Evolutionary conservation across 371 early-diverging fungal genomes (phyloP).

Genomic region (Saksenaea vasiformis): DNA sequence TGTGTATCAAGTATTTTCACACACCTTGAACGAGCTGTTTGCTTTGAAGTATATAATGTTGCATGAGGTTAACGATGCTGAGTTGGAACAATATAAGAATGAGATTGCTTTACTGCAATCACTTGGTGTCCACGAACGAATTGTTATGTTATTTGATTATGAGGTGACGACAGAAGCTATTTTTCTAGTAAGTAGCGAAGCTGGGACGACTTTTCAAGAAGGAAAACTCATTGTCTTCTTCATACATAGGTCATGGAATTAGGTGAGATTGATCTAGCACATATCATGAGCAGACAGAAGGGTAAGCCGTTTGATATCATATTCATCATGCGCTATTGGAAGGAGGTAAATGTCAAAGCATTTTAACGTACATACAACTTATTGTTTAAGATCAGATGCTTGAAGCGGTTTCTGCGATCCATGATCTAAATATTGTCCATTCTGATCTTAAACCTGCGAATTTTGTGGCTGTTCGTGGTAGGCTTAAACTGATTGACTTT

Average conservation of each 20-base stretch:
- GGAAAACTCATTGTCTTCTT: not conserved
- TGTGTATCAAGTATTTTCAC: constrained; percentile 84
- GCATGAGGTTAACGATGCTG: constrained; percentile 64
- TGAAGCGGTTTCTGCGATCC: constrained; percentile 86
- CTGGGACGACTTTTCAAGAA: not conserved
- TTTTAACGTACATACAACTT: not conserved
- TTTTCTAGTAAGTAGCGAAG: constrained; percentile 5
- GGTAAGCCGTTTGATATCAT: constrained; percentile 63
- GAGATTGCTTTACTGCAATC: constrained; percentile 79
- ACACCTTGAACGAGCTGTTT: constrained; percentile 59
- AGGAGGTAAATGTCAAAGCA: constrained; percentile 56
- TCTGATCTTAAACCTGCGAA: constrained; percentile 97
- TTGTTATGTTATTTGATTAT: constrained; percentile 78
- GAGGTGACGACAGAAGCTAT: constrained; percentile 54
- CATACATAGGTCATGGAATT: constrained; percentile 73
- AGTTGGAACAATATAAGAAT: constrained; percentile 75
- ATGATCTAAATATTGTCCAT: constrained; percentile 90
- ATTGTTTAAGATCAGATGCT: constrained; percentile 73
- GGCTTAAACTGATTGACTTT: constrained; percentile 96
- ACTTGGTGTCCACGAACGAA: constrained; percentile 61
- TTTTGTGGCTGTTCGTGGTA: constrained; percentile 83
- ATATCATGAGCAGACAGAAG: constrained; percentile 60
- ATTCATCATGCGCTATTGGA: constrained; percentile 83
- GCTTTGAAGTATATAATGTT: constrained; percentile 87
- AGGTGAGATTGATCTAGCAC: constrained; percentile 92